A percentile compares a stretch with the other conserved stretches of the same genome.
Conservation (phyloP, 352 stramenopile species). For the Elongisporangium undulatum region DNA sequence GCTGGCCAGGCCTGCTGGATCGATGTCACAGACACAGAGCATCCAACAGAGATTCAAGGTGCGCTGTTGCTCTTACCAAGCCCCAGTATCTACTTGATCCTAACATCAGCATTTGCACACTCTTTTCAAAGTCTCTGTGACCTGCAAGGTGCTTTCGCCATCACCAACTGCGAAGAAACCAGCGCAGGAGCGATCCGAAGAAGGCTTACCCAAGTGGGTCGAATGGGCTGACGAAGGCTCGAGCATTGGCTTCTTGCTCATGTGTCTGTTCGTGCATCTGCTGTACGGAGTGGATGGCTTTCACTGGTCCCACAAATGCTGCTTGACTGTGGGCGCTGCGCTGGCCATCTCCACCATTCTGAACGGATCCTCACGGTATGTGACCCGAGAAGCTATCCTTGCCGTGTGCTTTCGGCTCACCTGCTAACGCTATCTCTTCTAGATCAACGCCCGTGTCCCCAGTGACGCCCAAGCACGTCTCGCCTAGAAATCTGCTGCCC, state of each 20-base stretch:
- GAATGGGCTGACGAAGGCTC: slow-evolving; percentile 74
- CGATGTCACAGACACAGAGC: slow-evolving; percentile 57
- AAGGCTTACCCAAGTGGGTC: slow-evolving; percentile 59
- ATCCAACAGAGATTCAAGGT: slow-evolving; percentile 72
- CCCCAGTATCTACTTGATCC: not conserved
- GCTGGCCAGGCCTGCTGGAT: slow-evolving; percentile 73
- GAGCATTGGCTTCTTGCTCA: slow-evolving; percentile 76
- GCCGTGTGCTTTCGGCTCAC: slow-evolving; percentile 8
- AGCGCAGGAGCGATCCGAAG: slow-evolving; percentile 16
- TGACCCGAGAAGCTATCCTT: not conserved
- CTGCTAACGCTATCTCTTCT: not conserved
- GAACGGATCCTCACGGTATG: slow-evolving; percentile 45
- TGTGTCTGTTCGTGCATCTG: slow-evolving; percentile 82
- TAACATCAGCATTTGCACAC: not conserved
- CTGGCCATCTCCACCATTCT: slow-evolving; percentile 81
- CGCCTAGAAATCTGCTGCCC: slow-evolving; percentile 50
- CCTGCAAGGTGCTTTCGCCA: slow-evolving; percentile 59
- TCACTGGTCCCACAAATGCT: slow-evolving; percentile 85
- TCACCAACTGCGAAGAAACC: slow-evolving; percentile 19
- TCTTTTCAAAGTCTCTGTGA: slow-evolving; percentile 48
- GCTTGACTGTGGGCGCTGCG: slow-evolving; percentile 69
- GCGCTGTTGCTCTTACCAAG: not conserved
- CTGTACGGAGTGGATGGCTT: slow-evolving; percentile 81
- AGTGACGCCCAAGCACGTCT: slow-evolving; percentile 40
- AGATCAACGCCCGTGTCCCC: slow-evolving; percentile 22